Percentiles rank a stretch among this genome's conserved stretches.
Conservation (phyloP, 2,329 filamentous ascomycete genomes). For the Clonostachys sp. region DNA sequence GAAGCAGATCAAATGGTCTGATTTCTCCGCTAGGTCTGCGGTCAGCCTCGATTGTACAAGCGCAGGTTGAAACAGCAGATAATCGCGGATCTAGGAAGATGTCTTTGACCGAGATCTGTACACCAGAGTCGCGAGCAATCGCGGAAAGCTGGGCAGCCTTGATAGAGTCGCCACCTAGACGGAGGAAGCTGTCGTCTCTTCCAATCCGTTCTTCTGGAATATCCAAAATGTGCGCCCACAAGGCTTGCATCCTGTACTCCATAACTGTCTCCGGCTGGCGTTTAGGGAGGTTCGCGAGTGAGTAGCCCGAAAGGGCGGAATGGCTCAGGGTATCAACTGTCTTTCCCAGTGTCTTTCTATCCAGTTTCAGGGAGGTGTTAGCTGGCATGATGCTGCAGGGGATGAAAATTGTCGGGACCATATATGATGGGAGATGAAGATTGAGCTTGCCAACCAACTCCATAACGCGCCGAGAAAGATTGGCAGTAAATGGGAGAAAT, state of each 20-base stretch:
- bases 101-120: conserved; percentile 6
- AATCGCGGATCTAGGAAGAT: conserved; percentile 9
- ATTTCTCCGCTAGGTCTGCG: too few relatives aligned
- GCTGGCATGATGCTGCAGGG: conserved; percentile 3
- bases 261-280: not conserved
- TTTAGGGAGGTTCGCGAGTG: not conserved
- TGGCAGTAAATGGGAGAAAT: not conserved
- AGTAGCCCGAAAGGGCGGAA: not conserved
- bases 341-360: not conserved
- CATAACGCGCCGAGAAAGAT: not conserved
- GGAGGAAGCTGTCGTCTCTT: conserved; percentile 15
- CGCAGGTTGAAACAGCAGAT: not conserved
- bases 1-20: too few relatives aligned
- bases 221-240: conserved; percentile 8
- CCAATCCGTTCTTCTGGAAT: conserved; percentile 1
- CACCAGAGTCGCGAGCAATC: conserved; percentile 1
- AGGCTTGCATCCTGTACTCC: conserved; percentile 5
- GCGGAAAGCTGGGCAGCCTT: conserved; percentile 11
- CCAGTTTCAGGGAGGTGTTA: conserved; percentile 4
- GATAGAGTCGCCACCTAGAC: conserved; percentile 20
- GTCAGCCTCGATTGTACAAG: too few relatives aligned
- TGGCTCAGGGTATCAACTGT: not conserved
- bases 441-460: not conserved
- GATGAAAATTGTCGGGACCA: conserved; percentile 7
- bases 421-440: conserved; percentile 4